These are phyloP conservation scores for Naganishia cerealis DNA, from an alignment of 1,284 basidiomycete genomes.

Conservation along the genomic window DNA sequence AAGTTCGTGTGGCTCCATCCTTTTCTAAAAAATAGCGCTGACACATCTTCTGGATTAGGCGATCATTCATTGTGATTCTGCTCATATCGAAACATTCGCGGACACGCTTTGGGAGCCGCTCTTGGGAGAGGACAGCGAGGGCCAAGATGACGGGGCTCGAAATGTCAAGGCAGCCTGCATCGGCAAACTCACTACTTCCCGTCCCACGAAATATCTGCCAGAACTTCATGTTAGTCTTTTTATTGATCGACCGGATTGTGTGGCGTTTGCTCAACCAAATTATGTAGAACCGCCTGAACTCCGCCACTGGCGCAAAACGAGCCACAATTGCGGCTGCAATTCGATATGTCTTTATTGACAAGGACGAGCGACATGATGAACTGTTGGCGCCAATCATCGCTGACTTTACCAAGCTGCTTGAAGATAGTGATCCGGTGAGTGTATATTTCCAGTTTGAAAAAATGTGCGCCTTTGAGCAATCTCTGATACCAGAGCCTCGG, in stretches of 20 bases:
- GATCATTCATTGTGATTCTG: slow-evolving; percentile 81
- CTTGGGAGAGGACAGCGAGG: slow-evolving; percentile 70
- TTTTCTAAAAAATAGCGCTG: neutral
- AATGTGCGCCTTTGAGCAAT: neutral
- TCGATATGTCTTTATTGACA: slow-evolving; percentile 91
- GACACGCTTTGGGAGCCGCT: slow-evolving; percentile 86
- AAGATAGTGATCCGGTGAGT: slow-evolving; percentile 77
- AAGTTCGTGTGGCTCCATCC: slow-evolving; percentile 57
- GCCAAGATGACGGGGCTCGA: slow-evolving; percentile 83
- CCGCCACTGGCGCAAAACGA: slow-evolving; percentile 66
- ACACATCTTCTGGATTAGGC: slow-evolving; percentile 59
- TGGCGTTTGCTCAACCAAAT: slow-evolving; percentile 46
- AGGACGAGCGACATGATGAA: slow-evolving; percentile 79
- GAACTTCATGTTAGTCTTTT: slow-evolving; percentile 72
- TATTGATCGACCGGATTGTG: neutral
- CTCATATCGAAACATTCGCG: slow-evolving; percentile 78
- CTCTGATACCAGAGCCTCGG: neutral
- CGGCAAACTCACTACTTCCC: slow-evolving; percentile 87
- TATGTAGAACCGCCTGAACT: slow-evolving; percentile 48
- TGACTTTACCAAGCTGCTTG: slow-evolving; percentile 85
- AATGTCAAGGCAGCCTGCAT: slow-evolving; percentile 96
- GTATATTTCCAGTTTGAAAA: neutral
- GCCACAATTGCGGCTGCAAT: slow-evolving; percentile 91
- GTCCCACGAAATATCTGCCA: slow-evolving; percentile 82
- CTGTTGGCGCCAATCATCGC: slow-evolving; percentile 79